phyloP scores from a whole-genome alignment of 2,329 filamentous ascomycete genomes.

The Mycocentrospora acerina region DNA sequence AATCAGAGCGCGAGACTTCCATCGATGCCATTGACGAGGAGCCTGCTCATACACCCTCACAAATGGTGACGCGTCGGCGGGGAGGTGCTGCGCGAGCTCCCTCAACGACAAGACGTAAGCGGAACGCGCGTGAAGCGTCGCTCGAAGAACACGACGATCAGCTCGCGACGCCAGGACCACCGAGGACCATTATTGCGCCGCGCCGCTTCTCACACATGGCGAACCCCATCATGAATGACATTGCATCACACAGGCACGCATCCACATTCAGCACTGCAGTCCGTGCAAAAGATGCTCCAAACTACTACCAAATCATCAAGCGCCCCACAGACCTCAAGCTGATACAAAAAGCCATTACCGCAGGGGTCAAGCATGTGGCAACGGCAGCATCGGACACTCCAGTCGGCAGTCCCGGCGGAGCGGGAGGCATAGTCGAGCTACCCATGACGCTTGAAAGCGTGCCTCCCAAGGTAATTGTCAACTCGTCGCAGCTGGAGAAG shows the following conservation, averaged over 20 bases:
- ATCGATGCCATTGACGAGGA: slow-evolving; percentile 46
- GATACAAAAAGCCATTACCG: slow-evolving; percentile 52
- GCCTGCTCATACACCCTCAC: slow-evolving; percentile 26
- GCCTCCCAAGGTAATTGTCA: slow-evolving; percentile 87
- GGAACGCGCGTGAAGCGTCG: slow-evolving; percentile 37
- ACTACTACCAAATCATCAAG: slow-evolving; percentile 55
- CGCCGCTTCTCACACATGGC: slow-evolving; percentile 53
- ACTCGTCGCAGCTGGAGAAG: slow-evolving; percentile 87
- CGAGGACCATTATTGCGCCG: slow-evolving; percentile 44
- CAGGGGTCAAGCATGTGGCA: slow-evolving; percentile 60
- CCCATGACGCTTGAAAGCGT: slow-evolving; percentile 75
- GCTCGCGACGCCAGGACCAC: slow-evolving; percentile 26
- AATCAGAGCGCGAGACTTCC: slow-evolving; percentile 51
- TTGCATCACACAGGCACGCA: slow-evolving; percentile 54
- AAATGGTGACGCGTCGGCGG: slow-evolving; percentile 35
- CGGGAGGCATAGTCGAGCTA: slow-evolving; percentile 47
- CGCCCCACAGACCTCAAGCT: slow-evolving; percentile 55
- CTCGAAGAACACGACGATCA: slow-evolving; percentile 35
- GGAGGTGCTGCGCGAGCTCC: slow-evolving; percentile 24
- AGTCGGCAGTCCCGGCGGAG: slow-evolving; percentile 62
- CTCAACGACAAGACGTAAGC: slow-evolving; percentile 45
- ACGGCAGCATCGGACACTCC: slow-evolving; percentile 55
- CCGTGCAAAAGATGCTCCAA: slow-evolving; percentile 52
- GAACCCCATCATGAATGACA: slow-evolving; percentile 53
- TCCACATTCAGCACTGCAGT: slow-evolving; percentile 54